Evolutionary conservation across 352 stramenopile genomes (phyloP).

Genomic region (Phytophthora europaea): DNA sequence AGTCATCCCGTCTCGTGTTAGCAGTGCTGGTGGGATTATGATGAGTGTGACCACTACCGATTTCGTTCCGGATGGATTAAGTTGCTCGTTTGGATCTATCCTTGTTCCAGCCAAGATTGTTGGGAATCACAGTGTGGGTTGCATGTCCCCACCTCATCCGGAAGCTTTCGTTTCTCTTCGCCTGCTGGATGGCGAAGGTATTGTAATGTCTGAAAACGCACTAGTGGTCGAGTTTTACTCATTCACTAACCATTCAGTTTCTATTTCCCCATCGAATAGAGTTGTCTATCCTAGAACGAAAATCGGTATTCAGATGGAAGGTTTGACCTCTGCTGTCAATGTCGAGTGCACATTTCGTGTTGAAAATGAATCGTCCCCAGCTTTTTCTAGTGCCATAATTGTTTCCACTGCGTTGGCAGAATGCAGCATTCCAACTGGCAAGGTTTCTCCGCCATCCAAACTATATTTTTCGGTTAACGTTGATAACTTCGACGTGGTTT

Average conservation of each 20-base stretch:
- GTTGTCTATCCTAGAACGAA: conserved; percentile 44
- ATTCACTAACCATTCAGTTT: conserved; percentile 2
- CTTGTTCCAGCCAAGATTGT: conserved; percentile 29
- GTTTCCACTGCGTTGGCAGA: conserved; percentile 15
- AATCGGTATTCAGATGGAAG: conserved; percentile 33
- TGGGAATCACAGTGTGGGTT: conserved; percentile 29
- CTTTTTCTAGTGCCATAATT: conserved; percentile 9
- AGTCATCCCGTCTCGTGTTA: conserved; percentile 26
- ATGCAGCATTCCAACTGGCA: conserved; percentile 27
- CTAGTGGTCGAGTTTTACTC: conserved; percentile 47
- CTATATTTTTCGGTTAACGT: conserved; percentile 38
- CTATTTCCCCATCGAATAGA: conserved; percentile 37
- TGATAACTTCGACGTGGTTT: conserved; percentile 32
- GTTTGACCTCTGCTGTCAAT: conserved; percentile 17
- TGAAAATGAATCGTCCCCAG: not conserved
- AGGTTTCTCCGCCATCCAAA: not conserved
- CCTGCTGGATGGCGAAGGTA: conserved; percentile 28
- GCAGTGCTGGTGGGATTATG: conserved; percentile 19
- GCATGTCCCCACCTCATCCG: conserved; percentile 39
- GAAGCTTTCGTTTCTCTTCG: conserved; percentile 31
- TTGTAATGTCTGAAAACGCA: conserved; percentile 50
- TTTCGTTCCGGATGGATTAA: conserved; percentile 26
- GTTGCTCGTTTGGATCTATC: conserved; percentile 49
- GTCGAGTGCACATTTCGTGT: conserved; percentile 43
- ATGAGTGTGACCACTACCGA: conserved; percentile 31